These are phyloP conservation scores for Adansonia gregorii DNA, from an alignment of 441 rosid species.

Conservation along the genomic window DNA sequence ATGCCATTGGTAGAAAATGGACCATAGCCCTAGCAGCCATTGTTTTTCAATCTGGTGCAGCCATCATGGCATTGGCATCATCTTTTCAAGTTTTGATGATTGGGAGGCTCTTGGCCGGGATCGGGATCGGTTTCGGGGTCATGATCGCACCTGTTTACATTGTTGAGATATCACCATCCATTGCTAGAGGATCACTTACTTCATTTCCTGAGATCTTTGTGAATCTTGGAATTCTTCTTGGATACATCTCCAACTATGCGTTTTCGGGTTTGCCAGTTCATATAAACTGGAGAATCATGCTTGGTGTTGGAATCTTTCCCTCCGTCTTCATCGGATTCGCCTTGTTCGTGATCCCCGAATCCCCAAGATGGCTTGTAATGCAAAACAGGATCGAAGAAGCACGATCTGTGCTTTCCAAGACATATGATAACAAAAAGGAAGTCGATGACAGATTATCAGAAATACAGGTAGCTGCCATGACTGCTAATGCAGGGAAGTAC, in stretches of 20 bases:
- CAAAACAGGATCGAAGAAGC: conserved; percentile 43
- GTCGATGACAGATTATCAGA: conserved; percentile 45
- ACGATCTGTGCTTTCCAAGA: conserved; percentile 43
- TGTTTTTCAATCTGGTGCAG: conserved; percentile 41
- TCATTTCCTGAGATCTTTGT: conserved; percentile 54
- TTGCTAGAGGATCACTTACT: conserved; percentile 45
- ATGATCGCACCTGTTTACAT: conserved; percentile 45
- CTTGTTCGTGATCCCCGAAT: conserved; percentile 47
- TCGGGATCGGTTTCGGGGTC: conserved; percentile 43
- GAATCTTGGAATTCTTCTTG: conserved; percentile 49
- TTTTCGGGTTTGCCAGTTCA: conserved; percentile 41
- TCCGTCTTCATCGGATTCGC: conserved; percentile 44
- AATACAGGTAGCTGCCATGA: conserved; percentile 40
- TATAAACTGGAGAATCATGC: conserved; percentile 50
- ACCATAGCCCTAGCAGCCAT: conserved; percentile 37
- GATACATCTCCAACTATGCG: conserved; percentile 48
- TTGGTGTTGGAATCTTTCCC: conserved; percentile 49
- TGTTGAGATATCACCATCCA: conserved; percentile 45
- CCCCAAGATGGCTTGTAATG: conserved; percentile 54
- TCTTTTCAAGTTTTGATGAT: conserved; percentile 36
- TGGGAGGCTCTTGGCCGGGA: conserved; percentile 40
- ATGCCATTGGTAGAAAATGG: conserved; percentile 43
- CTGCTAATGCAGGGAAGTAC: conserved; percentile 34
- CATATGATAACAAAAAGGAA: conserved; percentile 34
- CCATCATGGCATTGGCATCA: conserved; percentile 40